Base-by-base conservation (phyloP, 2,329 filamentous ascomycete species). In the Aspergillus sclerotialis region DNA sequence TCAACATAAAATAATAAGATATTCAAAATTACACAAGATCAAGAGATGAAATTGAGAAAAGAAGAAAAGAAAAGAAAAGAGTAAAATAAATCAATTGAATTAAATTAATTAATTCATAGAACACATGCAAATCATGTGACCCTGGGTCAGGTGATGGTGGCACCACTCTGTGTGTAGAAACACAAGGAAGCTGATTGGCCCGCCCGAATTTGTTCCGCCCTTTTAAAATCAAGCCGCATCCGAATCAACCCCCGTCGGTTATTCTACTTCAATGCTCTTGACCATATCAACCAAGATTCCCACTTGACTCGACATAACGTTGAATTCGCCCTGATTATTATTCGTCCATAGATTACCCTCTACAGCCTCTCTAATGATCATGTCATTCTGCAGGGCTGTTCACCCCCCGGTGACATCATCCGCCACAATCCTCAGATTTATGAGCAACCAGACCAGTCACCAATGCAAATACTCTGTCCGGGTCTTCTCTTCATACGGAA, bases 401-500 rank as follows among this genome's bases (percentile, higher is more conserved):
- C 58, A 55, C 17, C 51, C 52, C 28, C 46, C 62, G 28, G 63
- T 70, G 61, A 67, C 65, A 67, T 69, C 67, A 64, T 69, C 64
- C 46, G 48, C 60, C 42, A 55, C 58, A 28, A 49, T 66, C 39
- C 54, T 64, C 46, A 54, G 56, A 49, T 56, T 56, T 42, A 48
- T 59, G 37, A 55, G 49, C 38, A 52, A 58, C 43, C 59, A 61
- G 38, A 55, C 59, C 30, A 51, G 55, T 32, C 55, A 58, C 39
- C 56, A 56, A 42, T 67, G 64, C 40, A 50, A 58, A 37, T 60
- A 64, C 35, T 49, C 56, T 9, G 45, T 64, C 32, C 65, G 70
- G 31, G 55, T 56, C 19, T 73, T 74, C 54, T 72, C 70, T 11
- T 71, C 68, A 5, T 55, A 59, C 14, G 60, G 60, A 33, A 57